Conservation (phyloP, 108 stramenopile genomes). For the Skeletonema potamos region DNA sequence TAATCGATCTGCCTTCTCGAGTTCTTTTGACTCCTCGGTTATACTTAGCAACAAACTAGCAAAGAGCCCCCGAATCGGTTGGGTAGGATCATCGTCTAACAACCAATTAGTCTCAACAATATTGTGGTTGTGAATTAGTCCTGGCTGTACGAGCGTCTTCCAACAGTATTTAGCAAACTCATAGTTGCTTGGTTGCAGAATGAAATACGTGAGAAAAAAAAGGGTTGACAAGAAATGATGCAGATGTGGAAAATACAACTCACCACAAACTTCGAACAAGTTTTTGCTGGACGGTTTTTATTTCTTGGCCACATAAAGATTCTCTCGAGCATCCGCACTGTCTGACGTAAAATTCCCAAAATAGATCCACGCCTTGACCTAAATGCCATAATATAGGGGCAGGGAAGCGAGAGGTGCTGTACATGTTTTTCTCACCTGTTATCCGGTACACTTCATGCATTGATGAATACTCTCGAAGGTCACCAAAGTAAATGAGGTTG, state of each 20-base stretch:
- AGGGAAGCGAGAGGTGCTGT: slow-evolving; percentile 21
- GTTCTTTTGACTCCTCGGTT: neutral
- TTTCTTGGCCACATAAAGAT: slow-evolving; percentile 17
- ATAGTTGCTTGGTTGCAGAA: slow-evolving; percentile 15
- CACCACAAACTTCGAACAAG: slow-evolving; percentile 21
- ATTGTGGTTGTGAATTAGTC: neutral
- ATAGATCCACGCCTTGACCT: slow-evolving; percentile 23
- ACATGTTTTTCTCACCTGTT: slow-evolving; percentile 13
- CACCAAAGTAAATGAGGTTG: slow-evolving; percentile 33
- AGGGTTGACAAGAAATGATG: neutral
- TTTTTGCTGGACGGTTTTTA: slow-evolving; percentile 2
- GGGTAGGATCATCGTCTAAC: slow-evolving; percentile 14
- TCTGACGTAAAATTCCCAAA: slow-evolving; percentile 22
- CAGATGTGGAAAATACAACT: neutral
- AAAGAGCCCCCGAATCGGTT: neutral
- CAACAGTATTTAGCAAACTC: slow-evolving; percentile 43
- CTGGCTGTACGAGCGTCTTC: slow-evolving; percentile 23
- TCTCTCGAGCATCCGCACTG: slow-evolving; percentile 21
- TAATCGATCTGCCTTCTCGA: neutral
- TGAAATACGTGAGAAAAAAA: neutral
- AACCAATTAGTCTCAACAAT: slow-evolving; percentile 13
- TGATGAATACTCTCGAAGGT: slow-evolving; percentile 38
- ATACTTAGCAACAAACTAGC: slow-evolving; percentile 4
- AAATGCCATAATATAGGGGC: slow-evolving; percentile 20
- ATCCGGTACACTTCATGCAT: slow-evolving; percentile 26